Conservation (phyloP, 352 stramenopile species). For the Phytophthora fragariaefolia region DNA sequence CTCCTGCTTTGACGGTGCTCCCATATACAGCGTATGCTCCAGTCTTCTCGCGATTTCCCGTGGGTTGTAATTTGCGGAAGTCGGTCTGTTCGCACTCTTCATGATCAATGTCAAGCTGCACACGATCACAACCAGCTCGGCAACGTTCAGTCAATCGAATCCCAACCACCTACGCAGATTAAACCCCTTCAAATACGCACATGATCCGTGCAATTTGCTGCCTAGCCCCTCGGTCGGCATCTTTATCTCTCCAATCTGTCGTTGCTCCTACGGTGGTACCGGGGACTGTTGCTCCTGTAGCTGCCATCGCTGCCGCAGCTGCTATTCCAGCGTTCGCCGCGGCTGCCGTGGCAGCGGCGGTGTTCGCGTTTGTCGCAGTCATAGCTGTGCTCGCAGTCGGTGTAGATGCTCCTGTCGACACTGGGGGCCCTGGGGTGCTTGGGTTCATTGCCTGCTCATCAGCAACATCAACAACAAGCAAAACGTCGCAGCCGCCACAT, state of each 20-base stretch:
- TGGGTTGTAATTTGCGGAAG: constrained; percentile 89
- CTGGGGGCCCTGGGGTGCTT: constrained; percentile 26
- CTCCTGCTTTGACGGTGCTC: constrained; percentile 79
- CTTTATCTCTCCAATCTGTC: constrained; percentile 87
- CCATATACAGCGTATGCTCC: constrained; percentile 91
- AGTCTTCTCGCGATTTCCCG: constrained; percentile 84
- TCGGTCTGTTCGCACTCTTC: constrained; percentile 89
- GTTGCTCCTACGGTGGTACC: constrained; percentile 25
- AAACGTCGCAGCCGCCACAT: constrained; percentile 1
- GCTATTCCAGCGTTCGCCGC: not conserved
- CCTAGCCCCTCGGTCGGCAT: constrained; percentile 74
- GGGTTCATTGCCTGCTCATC: constrained; percentile 41
- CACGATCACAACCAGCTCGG: constrained; percentile 14
- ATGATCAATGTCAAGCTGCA: constrained; percentile 88
- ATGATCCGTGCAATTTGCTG: constrained; percentile 92
- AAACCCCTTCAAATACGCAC: constrained; percentile 47
- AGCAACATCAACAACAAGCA: constrained; percentile 3
- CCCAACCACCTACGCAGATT: constrained; percentile 1
- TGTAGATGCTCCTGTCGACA: constrained; percentile 26
- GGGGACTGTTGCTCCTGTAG: not conserved
- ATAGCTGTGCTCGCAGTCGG: constrained; percentile 23
- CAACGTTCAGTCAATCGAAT: constrained; percentile 25
- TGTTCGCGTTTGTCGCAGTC: constrained; percentile 25
- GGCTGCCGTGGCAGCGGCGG: constrained; percentile 2
- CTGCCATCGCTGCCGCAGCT: too few relatives aligned